A percentile compares a stretch with the other conserved stretches of the same genome.
Conservation (phyloP, 2,329 filamentous ascomycete genomes). For the Exophiala phaeomuriformis region DNA sequence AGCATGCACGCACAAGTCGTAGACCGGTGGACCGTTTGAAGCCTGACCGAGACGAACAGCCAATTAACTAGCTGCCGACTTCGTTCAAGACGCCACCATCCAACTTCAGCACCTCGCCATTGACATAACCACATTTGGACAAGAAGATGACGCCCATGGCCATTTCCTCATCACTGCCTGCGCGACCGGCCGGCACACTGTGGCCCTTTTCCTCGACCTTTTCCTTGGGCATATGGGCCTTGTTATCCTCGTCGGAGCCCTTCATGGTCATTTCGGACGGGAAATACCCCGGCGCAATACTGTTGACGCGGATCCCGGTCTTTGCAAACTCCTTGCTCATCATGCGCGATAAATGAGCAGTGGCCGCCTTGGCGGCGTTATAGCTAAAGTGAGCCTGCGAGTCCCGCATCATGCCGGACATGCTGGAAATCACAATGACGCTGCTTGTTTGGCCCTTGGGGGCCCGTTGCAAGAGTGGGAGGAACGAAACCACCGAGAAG, state of each 20-base stretch:
- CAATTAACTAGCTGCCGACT: background rate
- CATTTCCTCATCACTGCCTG: conserved; percentile 59
- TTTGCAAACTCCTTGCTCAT: conserved; percentile 63
- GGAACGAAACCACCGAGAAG: conserved; percentile 61
- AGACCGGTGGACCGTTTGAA: too few relatives aligned
- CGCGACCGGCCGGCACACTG: conserved; percentile 47
- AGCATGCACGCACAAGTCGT: too few relatives aligned
- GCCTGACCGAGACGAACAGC: conserved; percentile 14
- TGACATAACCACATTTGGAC: conserved; percentile 42
- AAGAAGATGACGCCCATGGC: conserved; percentile 52
- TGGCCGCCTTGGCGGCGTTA: conserved; percentile 62
- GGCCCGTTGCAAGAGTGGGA: conserved; percentile 58
- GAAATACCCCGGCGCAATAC: conserved; percentile 63
- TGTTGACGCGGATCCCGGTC: conserved; percentile 64
- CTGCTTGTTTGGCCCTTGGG: conserved; percentile 38
- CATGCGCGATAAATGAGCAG: conserved; percentile 56
- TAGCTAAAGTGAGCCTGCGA: conserved; percentile 67
- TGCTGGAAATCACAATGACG: conserved; percentile 59
- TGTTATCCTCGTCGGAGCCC: conserved; percentile 50
- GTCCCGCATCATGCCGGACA: conserved; percentile 61
- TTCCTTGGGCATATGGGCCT: conserved; percentile 41
- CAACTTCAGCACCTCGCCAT: conserved; percentile 42
- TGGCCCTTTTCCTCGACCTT: conserved; percentile 32
- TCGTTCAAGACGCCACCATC: conserved; percentile 40
- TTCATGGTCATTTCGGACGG: conserved; percentile 56